Evolutionary conservation across 768 basidiomycete genomes (phyloP), one percentile per base, ranked within the genome.

Genomic region (Lentinula raphanica): DNA sequence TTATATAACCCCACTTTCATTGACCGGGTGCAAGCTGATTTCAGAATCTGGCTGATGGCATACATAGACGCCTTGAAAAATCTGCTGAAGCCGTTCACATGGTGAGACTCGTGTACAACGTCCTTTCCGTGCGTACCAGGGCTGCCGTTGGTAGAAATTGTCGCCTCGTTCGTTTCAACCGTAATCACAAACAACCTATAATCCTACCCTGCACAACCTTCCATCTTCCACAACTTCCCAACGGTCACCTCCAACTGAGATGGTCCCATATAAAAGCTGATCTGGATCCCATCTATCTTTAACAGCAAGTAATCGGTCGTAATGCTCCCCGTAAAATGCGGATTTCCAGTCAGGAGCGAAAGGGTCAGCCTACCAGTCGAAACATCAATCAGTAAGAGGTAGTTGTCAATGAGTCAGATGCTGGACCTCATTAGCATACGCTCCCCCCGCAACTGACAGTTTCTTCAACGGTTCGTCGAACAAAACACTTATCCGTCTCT

Each of bases 301-400:
- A 42, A 60, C 51, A 15, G 57, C 28, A 48, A 58, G 39, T 39
- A 60, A 49, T 19, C 57, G 32, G n/a, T 56, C 49, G 40, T 60
- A 60, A 36, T 60, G 40, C 49, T 49, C 45, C 21, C 59, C 62
- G 39, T 54, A 63, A 38, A 63, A 63, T 11, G 50, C 58, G 39
- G 48, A 38, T 51, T 63, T 58, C 56, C 55, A 63, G 46, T 63
- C 62, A 27, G 56, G 59, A 54, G 60, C 62, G 31, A 44, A 45
- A 1, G 39, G 36, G 29, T 44, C 50, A 21, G 58, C 58, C 58
- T 58, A n/a, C 3, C 13, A 32, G 13, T 1, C 21, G 17, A 38
- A n/a, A 31, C 21, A 35, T 46, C 29, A 27, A n/a, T n/a, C n/a
- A n/a, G n/a, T n/a, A n/a, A n/a, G n/a, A n/a, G n/a, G n/a, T n/a